Conservation (phyloP, 2,329 filamentous ascomycete species). For the Trichocomaceae sp. region DNA sequence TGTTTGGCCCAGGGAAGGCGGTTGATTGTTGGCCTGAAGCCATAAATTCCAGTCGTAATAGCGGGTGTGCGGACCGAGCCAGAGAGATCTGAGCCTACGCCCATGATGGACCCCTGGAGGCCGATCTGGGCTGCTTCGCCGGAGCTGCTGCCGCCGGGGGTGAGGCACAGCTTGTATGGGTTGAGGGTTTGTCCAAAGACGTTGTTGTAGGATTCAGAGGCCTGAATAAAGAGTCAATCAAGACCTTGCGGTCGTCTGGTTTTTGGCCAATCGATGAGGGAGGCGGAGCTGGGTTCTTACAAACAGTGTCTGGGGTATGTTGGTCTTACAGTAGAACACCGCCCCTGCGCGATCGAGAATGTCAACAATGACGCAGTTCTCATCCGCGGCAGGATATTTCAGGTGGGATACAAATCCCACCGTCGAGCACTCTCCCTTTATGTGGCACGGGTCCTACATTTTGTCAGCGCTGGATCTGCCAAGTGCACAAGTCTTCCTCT, state of each 20-base stretch:
- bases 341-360: neutral
- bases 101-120: slow-evolving; percentile 26
- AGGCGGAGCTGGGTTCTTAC: neutral
- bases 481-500: no score
- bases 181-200: slow-evolving; percentile 19
- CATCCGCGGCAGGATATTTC: no score
- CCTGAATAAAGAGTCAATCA: slow-evolving; percentile 35
- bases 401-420: no score
- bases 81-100: slow-evolving; percentile 29
- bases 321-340: neutral
- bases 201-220: slow-evolving; percentile 31
- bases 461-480: no score
- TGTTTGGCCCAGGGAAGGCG: slow-evolving; percentile 43
- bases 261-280: no score
- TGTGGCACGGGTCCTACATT: no score
- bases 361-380: no score
- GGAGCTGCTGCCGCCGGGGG: slow-evolving; percentile 25
- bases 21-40: slow-evolving; percentile 30
- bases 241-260: no score
- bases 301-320: neutral
- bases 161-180: slow-evolving; percentile 22
- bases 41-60: slow-evolving; percentile 25
- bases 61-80: slow-evolving; percentile 29
- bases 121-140: slow-evolving; percentile 32
- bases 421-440: no score